Evolutionary conservation across 2,329 filamentous ascomycete genomes (phyloP), one percentile per base, ranked within the genome.

Genomic region (Aspergillus tamarii): DNA sequence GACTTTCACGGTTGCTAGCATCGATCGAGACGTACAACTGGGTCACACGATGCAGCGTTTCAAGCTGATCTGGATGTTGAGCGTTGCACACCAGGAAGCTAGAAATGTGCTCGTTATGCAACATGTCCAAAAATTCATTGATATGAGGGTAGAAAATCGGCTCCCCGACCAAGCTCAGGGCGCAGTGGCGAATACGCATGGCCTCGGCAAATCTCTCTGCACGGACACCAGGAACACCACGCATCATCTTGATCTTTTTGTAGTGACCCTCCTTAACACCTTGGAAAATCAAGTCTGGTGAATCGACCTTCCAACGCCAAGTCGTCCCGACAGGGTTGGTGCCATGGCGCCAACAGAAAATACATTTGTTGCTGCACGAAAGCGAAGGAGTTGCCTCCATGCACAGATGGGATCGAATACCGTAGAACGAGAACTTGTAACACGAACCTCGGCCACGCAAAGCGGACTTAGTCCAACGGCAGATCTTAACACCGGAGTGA

Each of bases 81-180:
- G 94, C 94, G 74, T 98, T 98, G 84, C 94, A 98, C 63, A 99
- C 95, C 0, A 98, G 84, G 81, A 98, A 99, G 36, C 91, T 95
- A 3, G 92, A 96, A 69, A 98, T 97, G 70, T 88, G 90, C 76
- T 96, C 91, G 14, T 78, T 82, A 80, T 98, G 94, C 68, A 99
- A 84, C 84, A 98, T 87, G 12, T 82, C 85, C 1, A 96, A 83
- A 73, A 98, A 94, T 74, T 94, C 91, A 78, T 99, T 97, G 84
- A 98, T 98, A 74, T 96, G 89, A 11, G 95, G 95, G 78, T 98
- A 98, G 82, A 98, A 98, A 71, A 97, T 97, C n/a, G 94, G 94
- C 78, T 99, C 94, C 70, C 95, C 94, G 26, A 99, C 95, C 11
- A 99, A 84, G 68, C 89, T 93, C 53, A 99, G 83, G 0, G 95